Conservation (phyloP, 768 basidiomycete species). For the Hericium rajendrae region DNA sequence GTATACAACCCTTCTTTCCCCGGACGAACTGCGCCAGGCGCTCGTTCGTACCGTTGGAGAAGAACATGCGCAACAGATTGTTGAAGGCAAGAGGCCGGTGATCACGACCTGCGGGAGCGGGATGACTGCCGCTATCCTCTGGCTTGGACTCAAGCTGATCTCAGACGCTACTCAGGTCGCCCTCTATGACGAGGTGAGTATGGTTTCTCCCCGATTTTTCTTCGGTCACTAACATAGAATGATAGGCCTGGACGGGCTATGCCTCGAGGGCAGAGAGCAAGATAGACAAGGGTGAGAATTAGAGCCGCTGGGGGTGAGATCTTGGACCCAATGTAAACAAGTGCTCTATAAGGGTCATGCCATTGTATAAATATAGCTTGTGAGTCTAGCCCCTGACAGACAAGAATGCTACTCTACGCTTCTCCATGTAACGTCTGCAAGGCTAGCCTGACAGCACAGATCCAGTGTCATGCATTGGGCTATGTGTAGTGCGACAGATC, state of each 20-base stretch:
- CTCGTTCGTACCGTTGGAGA: conserved; percentile 57
- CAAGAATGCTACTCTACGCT: too few species aligned
- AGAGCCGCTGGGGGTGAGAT: background rate
- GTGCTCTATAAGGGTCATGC: too few species aligned
- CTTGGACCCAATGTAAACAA: too few species aligned
- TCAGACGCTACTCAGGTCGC: conserved; percentile 44
- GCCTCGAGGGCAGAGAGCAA: conserved; percentile 65
- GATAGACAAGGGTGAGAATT: conserved; percentile 45
- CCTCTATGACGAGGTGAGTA: conserved; percentile 89
- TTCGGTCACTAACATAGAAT: background rate
- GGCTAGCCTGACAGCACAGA: too few species aligned
- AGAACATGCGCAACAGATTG: conserved; percentile 43
- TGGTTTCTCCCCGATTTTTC: background rate
- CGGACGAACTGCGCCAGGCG: conserved; percentile 46
- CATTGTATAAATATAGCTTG: too few species aligned
- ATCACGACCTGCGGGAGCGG: conserved; percentile 88
- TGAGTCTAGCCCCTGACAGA: too few species aligned
- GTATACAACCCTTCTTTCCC: conserved; percentile 40
- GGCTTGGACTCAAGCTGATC: conserved; percentile 80
- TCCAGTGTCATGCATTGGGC: too few species aligned
- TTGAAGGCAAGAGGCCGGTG: conserved; percentile 51
- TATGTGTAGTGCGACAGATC: too few species aligned
- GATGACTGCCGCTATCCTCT: conserved; percentile 94
- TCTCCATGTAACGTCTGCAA: too few species aligned
- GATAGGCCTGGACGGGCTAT: conserved; percentile 92